These are phyloP conservation scores for Sporisorium sorghi DNA, from an alignment of 1,284 basidiomycete genomes.

Conservation along the genomic window DNA sequence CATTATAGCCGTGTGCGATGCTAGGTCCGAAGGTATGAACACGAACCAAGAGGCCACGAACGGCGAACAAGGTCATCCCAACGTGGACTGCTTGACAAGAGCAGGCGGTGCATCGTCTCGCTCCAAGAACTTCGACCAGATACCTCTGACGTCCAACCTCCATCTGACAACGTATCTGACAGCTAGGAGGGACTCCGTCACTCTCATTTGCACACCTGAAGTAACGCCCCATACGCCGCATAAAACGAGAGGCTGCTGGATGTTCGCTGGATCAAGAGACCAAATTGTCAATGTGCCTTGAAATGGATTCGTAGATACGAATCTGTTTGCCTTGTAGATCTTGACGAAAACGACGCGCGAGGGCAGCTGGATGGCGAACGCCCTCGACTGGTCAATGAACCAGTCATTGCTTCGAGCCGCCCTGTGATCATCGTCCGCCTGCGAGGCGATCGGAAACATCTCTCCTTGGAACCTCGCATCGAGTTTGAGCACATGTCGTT, in stretches of 20 bases:
- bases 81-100: background rate
- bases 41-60: too few species aligned
- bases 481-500: background rate
- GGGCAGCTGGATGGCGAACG: background rate
- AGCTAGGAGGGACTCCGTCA: background rate
- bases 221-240: background rate
- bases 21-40: too few species aligned
- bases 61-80: background rate
- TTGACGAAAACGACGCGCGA: conserved; percentile 1
- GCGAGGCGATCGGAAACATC: background rate
- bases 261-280: background rate
- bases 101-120: background rate
- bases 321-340: background rate
- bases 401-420: too few species aligned
- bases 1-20: too few species aligned
- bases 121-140: background rate
- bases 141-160: background rate
- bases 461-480: background rate
- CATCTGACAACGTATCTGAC: background rate
- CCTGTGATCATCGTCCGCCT: too few species aligned
- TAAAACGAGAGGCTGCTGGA: background rate
- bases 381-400: background rate
- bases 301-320: background rate
- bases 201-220: background rate
- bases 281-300: background rate